Conservation (phyloP, 192 early-diverging fungal species). For the Funneliformis geosporum region DNA sequence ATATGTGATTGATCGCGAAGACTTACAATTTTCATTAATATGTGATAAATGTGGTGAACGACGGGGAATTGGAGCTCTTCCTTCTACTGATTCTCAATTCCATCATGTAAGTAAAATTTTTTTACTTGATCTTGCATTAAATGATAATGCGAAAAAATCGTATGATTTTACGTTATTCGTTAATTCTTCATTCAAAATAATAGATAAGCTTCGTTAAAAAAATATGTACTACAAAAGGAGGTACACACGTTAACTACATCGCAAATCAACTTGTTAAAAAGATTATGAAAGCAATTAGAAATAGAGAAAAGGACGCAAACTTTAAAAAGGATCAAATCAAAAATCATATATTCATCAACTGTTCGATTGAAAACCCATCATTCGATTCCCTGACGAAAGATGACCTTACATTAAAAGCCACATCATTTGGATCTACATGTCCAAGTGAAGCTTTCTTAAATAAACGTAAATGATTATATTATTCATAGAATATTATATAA, state of each 20-base stretch:
- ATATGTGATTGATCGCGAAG: conserved; percentile 52
- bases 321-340: conserved; percentile 87
- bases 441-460: neutral
- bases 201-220: conserved; percentile 84
- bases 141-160: too few relatives aligned
- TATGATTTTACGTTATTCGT: too few relatives aligned
- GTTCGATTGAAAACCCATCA: conserved; percentile 88
- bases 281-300: conserved; percentile 69
- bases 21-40: conserved; percentile 53
- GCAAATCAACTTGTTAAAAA: conserved; percentile 75
- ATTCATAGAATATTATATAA: conserved; percentile 80
- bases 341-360: conserved; percentile 93
- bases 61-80: conserved; percentile 92
- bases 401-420: conserved; percentile 77
- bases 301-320: conserved; percentile 68
- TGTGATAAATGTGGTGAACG: conserved; percentile 79
- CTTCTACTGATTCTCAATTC: conserved; percentile 87
- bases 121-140: too few relatives aligned
- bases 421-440: conserved; percentile 75
- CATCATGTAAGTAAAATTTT: conserved; percentile 64
- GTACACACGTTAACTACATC: conserved; percentile 87
- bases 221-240: conserved; percentile 94
- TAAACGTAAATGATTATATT: conserved; percentile 42
- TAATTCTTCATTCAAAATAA: too few relatives aligned
- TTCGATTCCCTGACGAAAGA: conserved; percentile 99